These are phyloP conservation scores for Osmanthus fragrans DNA, from an alignment of 257 asterid species.

Conservation along the genomic window DNA sequence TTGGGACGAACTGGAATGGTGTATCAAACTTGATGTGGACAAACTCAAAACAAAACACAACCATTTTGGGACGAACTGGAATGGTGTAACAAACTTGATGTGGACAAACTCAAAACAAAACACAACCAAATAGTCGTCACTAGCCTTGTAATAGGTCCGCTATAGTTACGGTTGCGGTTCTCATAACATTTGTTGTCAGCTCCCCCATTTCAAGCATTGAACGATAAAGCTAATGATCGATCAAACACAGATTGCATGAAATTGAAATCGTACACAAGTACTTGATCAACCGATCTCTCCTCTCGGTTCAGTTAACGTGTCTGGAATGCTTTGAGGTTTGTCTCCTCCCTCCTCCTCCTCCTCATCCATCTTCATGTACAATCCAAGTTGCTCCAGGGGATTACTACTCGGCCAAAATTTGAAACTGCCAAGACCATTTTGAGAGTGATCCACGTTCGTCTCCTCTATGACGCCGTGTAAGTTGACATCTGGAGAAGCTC, in stretches of 20 bases:
- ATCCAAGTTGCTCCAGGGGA: constrained; percentile 68
- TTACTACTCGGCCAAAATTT: constrained; percentile 30
- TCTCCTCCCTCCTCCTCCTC: constrained; percentile 69
- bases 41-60: background rate
- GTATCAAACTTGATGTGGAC: background rate
- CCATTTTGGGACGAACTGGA: background rate
- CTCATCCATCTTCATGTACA: constrained; percentile 62
- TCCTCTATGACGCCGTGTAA: constrained; percentile 36
- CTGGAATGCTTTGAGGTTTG: constrained; percentile 34
- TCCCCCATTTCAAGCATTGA: background rate
- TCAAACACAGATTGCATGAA: background rate
- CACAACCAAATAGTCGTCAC: background rate
- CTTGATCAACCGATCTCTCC: constrained; percentile 43
- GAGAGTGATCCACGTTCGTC: too few species aligned
- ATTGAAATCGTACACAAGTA: background rate
- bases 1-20: background rate
- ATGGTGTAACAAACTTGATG: background rate
- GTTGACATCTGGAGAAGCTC: constrained; percentile 53
- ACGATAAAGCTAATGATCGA: background rate
- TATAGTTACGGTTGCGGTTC: background rate
- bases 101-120: background rate
- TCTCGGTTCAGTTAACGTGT: constrained; percentile 37
- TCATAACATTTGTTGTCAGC: background rate
- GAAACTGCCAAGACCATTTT: too few species aligned
- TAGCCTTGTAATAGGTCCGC: background rate